Conservation (phyloP, 2,329 filamentous ascomycete genomes). For the Cephalotrichum gorgonifer region DNA sequence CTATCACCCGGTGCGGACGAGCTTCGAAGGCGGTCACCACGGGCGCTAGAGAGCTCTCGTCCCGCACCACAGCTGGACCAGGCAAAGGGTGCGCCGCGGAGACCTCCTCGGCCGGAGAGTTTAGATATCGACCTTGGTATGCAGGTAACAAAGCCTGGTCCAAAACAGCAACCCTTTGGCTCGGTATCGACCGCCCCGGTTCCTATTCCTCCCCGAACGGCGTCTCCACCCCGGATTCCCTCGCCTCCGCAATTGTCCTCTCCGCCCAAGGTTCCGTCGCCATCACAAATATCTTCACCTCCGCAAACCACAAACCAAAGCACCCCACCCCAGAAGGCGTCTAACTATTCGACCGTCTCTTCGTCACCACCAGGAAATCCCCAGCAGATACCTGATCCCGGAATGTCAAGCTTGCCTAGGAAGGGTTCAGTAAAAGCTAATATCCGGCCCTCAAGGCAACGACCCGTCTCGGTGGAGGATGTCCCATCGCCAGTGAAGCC, state of each 20-base stretch:
- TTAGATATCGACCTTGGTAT: not conserved
- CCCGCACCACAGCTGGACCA: not conserved
- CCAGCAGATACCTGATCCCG: conserved; percentile 5
- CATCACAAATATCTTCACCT: not conserved
- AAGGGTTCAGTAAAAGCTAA: conserved; percentile 18
- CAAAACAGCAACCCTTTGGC: not conserved
- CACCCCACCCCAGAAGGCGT: conserved; percentile 3
- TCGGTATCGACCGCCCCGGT: not conserved
- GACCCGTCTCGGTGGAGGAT: conserved; percentile 12
- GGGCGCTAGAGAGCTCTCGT: not conserved
- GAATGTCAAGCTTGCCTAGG: conserved; percentile 16
- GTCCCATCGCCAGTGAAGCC: conserved; percentile 18
- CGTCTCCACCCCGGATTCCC: not conserved
- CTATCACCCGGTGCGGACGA: conserved; percentile 40
- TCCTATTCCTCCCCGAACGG: not conserved
- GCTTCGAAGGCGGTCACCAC: conserved; percentile 40
- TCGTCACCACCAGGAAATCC: not conserved
- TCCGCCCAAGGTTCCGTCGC: not conserved
- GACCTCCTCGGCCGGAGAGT: conserved; percentile 2
- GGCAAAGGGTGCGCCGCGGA: not conserved
- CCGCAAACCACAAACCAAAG: not conserved
- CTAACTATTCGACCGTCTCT: not conserved
- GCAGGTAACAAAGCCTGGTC: not conserved
- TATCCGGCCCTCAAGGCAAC: conserved; percentile 20
- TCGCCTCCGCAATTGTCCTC: not conserved